Evolutionary conservation across 495 filamentous ascomycete genomes (phyloP), one percentile per base, ranked within the genome.

Genomic region (Trypethelium eluteriae): DNA sequence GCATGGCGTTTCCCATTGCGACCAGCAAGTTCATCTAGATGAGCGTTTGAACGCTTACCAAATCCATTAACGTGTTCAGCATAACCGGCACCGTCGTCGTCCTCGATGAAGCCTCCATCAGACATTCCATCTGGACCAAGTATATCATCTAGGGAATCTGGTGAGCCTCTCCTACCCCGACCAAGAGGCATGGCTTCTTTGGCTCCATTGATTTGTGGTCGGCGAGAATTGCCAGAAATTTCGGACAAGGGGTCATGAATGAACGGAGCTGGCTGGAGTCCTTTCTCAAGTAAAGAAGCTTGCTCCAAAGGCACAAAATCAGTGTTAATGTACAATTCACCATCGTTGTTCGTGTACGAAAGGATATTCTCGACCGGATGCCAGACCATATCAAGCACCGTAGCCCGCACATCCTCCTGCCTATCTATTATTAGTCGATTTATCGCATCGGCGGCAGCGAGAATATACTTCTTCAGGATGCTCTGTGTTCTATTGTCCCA

Each of bases 1-100:
- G 79, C 83, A 70, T 83, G 84, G 2, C 93, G 87, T 71, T 97
- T 97, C 38, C 81, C 79, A 50, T 73, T 70, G 38, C 76, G 75
- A 16, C 76, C 78, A 59, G 79, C 77, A 11, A 82, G 70, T 3
- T 74, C 76, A 64, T 81, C 81, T 7, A 86, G 71, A 74, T 85
- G 80, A 9, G 72, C 79, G 69, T 82, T 83, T 38, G 82, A 78
- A 14, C 86, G 80, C 72, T 88, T 88, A 18, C 85, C 83, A 64
- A 84, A 81, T 5, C 73, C 77, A 71, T 90, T 94, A 11, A 85
- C 62, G 39, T 76, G 82, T 56, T 89, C 83, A 3, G 86, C 81
- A 75, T 96, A 96, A 39, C 93, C 94, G 25, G 89, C 92, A n/a
- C 91, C 92, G 72, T 98, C 94, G 70, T 98, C 94, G 75, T 98